Base-by-base conservation (phyloP, 345 rosid genomes). In the Orychophragmus violaceus region DNA sequence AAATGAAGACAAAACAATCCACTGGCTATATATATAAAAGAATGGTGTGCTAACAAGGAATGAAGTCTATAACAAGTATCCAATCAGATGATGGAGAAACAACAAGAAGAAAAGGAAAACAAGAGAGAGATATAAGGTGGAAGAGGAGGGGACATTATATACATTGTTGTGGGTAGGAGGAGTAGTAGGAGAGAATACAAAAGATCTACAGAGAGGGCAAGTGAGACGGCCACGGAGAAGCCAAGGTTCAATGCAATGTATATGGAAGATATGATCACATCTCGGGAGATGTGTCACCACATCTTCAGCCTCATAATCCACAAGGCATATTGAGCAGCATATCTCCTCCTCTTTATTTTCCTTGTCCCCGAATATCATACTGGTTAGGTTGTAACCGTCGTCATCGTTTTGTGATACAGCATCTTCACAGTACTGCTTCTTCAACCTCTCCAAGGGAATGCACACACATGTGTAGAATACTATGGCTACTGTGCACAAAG, bases 161-260 rank as follows among this genome's bases (percentile, higher is more conserved):
- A 27, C 30, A 54, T 9, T 54, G 68, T 17, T 44, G 54, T 61
- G 19, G n/a, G 61, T 21, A 14, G 22, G 28, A 25, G 76, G 18
- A 42, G 72, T 25, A 24, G 76, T 46, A 25, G 64, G 21, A 42
- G 72, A 29, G 51, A 79, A 79, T 30, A 85, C 52, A 69, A 74
- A 75, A 32, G 83, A 74, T 64, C 97, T 71, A 72, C 97, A 88
- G 33, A 90, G 89, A 11, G 97, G 95, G 69, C 97, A 88, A 33
- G 95, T 90, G 69, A 83, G 80, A 30, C 81, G 79, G 35, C 69
- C 75, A 24, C 76, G 76, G 5, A 84, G 81, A 3, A 83, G 37
- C 95, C 97, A 90, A 39, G 72, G 71, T 16, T 81, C 80, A 8
- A 86, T 83, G 80, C 95, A 90, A 14, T 77, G 66, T 48, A 53